These are phyloP conservation scores for Epichloe sylvatica DNA, from an alignment of 2,329 filamentous ascomycete genomes.

Conservation along the genomic window DNA sequence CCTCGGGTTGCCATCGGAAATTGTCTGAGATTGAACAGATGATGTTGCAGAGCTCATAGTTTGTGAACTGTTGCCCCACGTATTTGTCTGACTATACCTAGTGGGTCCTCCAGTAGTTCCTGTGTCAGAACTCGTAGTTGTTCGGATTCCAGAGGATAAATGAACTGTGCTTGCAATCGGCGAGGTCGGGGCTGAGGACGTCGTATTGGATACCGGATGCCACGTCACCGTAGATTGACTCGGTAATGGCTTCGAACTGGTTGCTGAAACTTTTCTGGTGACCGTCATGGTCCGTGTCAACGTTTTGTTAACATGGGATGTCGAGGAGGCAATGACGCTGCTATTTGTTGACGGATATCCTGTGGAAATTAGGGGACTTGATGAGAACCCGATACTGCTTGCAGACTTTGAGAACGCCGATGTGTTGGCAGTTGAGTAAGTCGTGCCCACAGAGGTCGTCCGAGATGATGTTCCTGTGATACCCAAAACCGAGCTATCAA, in stretches of 20 bases:
- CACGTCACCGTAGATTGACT: neutral
- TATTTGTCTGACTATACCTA: neutral
- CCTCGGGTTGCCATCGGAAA: constrained; percentile 1
- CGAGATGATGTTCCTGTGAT: constrained; percentile 1
- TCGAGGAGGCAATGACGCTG: neutral
- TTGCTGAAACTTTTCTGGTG: neutral
- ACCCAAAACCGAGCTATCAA: constrained; percentile 5
- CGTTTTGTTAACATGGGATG: neutral
- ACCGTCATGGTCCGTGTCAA: neutral
- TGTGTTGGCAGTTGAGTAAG: neutral
- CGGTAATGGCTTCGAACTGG: neutral
- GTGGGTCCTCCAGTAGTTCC: neutral
- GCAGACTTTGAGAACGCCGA: neutral
- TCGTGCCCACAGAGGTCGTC: neutral
- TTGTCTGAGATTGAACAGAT: neutral
- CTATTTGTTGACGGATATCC: neutral
- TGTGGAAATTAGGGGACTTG: neutral
- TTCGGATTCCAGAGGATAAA: neutral
- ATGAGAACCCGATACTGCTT: neutral
- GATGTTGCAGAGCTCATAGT: neutral
- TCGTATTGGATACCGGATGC: neutral
- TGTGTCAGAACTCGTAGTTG: neutral
- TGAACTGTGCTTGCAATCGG: neutral
- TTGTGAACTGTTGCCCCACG: neutral
- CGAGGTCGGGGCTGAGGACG: neutral